phyloP scores from a whole-genome alignment of 2,329 filamentous ascomycete genomes.

The Drechslerella coelobrocha region DNA sequence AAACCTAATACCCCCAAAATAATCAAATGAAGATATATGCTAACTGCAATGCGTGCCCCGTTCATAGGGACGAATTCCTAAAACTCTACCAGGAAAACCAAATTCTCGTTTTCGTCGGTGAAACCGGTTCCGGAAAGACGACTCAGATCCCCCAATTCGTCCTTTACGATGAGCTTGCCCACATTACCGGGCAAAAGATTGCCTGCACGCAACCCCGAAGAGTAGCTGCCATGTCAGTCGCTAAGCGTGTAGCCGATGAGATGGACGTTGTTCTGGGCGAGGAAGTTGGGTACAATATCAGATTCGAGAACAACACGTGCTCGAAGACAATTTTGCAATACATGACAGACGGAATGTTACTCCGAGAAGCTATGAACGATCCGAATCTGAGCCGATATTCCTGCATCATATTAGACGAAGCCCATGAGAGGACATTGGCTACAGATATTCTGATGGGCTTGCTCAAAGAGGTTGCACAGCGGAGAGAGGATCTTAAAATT shows the following conservation, averaged over 20 bases:
- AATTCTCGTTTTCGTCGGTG: slow-evolving; percentile 97
- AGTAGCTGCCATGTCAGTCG: slow-evolving; percentile 98
- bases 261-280: slow-evolving; percentile 92
- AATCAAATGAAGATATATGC: slow-evolving; percentile 13
- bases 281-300: slow-evolving; percentile 97
- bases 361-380: slow-evolving; percentile 96
- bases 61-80: slow-evolving; percentile 81
- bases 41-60: slow-evolving; percentile 7
- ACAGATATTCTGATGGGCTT: slow-evolving; percentile 98
- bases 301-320: slow-evolving; percentile 94
- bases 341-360: slow-evolving; percentile 99
- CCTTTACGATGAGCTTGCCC: slow-evolving; percentile 92
- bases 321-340: slow-evolving; percentile 94
- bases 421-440: slow-evolving; percentile 94
- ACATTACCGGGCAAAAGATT: slow-evolving; percentile 77
- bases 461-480: slow-evolving; percentile 83
- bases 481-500: slow-evolving; percentile 90
- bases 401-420: slow-evolving; percentile 97
- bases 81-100: slow-evolving; percentile 90
- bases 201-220: slow-evolving; percentile 97
- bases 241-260: slow-evolving; percentile 95
- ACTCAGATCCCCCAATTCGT: slow-evolving; percentile 99
- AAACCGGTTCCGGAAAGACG: slow-evolving; percentile 99
- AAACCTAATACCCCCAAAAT: slow-evolving; percentile 2
- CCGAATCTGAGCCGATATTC: slow-evolving; percentile 89